A percentile compares a stretch with the other conserved stretches of the same genome.
These are phyloP conservation scores for Rhizopus arrhizus DNA, from an alignment of 371 early-diverging fungal genomes.

Conservation along the genomic window DNA sequence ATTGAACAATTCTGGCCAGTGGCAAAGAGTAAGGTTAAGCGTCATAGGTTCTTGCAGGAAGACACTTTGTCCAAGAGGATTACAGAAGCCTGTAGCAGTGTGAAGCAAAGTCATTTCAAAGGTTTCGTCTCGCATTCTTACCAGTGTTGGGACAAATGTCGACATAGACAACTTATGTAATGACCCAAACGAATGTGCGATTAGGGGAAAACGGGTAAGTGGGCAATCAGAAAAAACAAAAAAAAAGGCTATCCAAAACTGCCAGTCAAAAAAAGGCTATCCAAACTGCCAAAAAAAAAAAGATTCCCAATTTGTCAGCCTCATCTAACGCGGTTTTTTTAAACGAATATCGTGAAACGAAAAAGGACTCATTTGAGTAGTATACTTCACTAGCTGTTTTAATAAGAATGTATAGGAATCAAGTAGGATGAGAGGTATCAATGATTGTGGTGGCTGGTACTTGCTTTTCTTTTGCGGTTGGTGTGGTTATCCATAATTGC, in stretches of 20 bases:
- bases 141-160: slow-evolving; percentile 22
- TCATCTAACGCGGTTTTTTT: too few species aligned
- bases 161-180: too few species aligned
- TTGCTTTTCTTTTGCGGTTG: slow-evolving; percentile 22
- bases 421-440: slow-evolving; percentile 15
- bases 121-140: slow-evolving; percentile 22
- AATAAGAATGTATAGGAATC: slow-evolving; percentile 12
- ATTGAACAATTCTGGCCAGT: slow-evolving; percentile 19
- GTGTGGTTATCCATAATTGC: slow-evolving; percentile 20
- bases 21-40: slow-evolving; percentile 18
- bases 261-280: slow-evolving; percentile 7
- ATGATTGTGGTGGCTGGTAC: slow-evolving; percentile 17
- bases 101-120: slow-evolving; percentile 16
- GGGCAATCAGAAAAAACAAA: slow-evolving; percentile 7
- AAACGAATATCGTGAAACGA: slow-evolving; percentile 10
- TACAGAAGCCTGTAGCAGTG: slow-evolving; percentile 19
- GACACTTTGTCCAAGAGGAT: slow-evolving; percentile 21
- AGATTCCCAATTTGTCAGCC: too few species aligned
- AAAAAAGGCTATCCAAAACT: slow-evolving; percentile 12
- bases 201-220: slow-evolving; percentile 13
- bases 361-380: slow-evolving; percentile 14
- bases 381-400: too few species aligned
- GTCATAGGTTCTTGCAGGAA: slow-evolving; percentile 25
- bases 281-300: neutral
- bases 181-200: too few species aligned